These are phyloP conservation scores for Calonectria crousiana DNA, from an alignment of 2,329 filamentous ascomycete species.

Conservation along the genomic window DNA sequence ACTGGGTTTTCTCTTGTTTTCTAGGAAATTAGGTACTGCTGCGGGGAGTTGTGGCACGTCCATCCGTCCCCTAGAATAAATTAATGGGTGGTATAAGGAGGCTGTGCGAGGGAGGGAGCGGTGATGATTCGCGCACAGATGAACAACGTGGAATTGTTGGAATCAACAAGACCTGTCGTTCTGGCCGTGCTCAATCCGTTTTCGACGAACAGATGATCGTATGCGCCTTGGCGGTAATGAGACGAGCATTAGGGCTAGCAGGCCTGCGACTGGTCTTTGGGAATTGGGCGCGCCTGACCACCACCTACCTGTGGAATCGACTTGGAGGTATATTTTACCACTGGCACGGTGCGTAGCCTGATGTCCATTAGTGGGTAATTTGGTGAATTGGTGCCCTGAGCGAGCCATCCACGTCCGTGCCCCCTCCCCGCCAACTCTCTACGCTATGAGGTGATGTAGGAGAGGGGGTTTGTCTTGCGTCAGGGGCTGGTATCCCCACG, in stretches of 20 bases:
- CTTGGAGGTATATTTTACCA: neutral
- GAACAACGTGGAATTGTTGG: neutral
- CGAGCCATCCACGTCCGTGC: neutral
- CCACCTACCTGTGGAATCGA: neutral
- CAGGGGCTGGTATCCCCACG: slow-evolving; percentile 15
- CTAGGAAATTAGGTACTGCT: neutral
- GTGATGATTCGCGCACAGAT: neutral
- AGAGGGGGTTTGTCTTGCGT: neutral
- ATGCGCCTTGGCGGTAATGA: neutral
- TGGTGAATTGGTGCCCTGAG: neutral
- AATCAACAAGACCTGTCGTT: neutral
- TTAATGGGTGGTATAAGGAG: neutral
- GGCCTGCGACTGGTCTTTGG: neutral
- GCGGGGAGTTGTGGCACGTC: neutral
- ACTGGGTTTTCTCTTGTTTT: neutral
- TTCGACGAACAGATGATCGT: neutral
- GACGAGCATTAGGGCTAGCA: neutral
- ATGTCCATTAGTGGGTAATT: neutral
- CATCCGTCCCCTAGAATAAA: neutral
- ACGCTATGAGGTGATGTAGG: neutral
- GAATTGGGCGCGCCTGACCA: neutral
- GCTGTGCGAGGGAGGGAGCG: neutral
- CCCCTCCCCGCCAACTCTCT: neutral
- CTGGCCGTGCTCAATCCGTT: neutral
- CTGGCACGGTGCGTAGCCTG: neutral